These are phyloP conservation scores for Aspergillus incahuasiensis DNA, from an alignment of 495 filamentous ascomycete genomes.

Conservation along the genomic window DNA sequence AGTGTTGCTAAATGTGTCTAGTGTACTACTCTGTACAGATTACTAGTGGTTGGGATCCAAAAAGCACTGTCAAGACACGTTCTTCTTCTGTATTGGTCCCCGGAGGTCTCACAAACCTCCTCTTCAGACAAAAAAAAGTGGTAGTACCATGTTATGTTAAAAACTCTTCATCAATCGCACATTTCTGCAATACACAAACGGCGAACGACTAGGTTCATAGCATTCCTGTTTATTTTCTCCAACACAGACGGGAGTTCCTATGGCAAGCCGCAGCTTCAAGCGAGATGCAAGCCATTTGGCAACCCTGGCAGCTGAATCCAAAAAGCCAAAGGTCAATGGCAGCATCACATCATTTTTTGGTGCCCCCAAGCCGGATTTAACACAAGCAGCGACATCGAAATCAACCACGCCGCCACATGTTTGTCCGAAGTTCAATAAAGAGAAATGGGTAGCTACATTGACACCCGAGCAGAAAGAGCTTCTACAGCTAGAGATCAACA, in stretches of 20 bases:
- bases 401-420: constrained; percentile 20
- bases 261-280: constrained; percentile 31
- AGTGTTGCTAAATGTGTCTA: too few species aligned
- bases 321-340: constrained; percentile 65
- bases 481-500: constrained; percentile 84
- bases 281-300: constrained; percentile 34
- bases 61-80: constrained; percentile 2
- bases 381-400: constrained; percentile 25
- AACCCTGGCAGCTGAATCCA: constrained; percentile 22
- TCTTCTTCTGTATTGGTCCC: not conserved
- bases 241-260: constrained; percentile 15
- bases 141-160: not conserved
- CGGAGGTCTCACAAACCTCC: not conserved
- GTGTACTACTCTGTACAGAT: too few species aligned
- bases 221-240: not conserved
- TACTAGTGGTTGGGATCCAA: too few species aligned
- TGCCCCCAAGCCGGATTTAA: constrained; percentile 38
- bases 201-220: not conserved
- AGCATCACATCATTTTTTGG: constrained; percentile 66
- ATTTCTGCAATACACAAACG: not conserved
- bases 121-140: not conserved
- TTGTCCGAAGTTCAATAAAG: constrained; percentile 71
- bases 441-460: constrained; percentile 74
- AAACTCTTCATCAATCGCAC: not conserved
- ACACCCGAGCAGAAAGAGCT: constrained; percentile 77